Evolutionary conservation across 805 yeast species (phyloP), one percentile per base, ranked within the genome.

Genomic region (Yarrowia hollandica): DNA sequence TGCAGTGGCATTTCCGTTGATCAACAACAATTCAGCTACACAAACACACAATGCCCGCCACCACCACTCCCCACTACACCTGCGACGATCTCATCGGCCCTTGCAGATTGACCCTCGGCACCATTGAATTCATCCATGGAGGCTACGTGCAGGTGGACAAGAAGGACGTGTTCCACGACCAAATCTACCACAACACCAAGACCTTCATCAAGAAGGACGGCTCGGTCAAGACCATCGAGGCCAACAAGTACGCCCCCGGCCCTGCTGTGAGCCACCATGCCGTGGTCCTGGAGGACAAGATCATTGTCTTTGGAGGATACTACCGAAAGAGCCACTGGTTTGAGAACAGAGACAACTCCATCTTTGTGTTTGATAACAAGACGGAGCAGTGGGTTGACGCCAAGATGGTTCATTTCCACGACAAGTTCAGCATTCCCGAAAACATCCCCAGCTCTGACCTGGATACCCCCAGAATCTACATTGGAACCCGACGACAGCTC

Each of bases 341-440:
- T 18, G 58, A 52, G 10, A 52, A 37, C 58, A 25, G 58, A 25
- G 58, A 52, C 26, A 52, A 52, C 44, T 52, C 58, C 44, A 37
- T 52, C 26, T 52, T 35, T 26, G 58, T 52, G 25, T 52, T 52
- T 12, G 58, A 52, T 26, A 35, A 37, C 58, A 52, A 52, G 44
- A 35, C 58, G 12, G 58, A 52, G 35, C 58, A 52, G 26, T 52
- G 58, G 58, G 44, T 52, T 5, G 58, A 52, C 38, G 44, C 44
- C 33, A 52, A 52, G 5, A 35, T 35, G 44, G 58, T 52, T 18
- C 42, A 52, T n/a, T 52, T 52, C 44, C 33, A 52, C 25, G 58
- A 52, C 5, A 52, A 52, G 34, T 52, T 52, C 35, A n/a, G 15
- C 44, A 18, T 52, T 15, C 58, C 58, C 14, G 44, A 35, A 4